Evolutionary conservation across 2,329 filamentous ascomycete species (phyloP).

Genomic region (Venturia aucupariae): DNA sequence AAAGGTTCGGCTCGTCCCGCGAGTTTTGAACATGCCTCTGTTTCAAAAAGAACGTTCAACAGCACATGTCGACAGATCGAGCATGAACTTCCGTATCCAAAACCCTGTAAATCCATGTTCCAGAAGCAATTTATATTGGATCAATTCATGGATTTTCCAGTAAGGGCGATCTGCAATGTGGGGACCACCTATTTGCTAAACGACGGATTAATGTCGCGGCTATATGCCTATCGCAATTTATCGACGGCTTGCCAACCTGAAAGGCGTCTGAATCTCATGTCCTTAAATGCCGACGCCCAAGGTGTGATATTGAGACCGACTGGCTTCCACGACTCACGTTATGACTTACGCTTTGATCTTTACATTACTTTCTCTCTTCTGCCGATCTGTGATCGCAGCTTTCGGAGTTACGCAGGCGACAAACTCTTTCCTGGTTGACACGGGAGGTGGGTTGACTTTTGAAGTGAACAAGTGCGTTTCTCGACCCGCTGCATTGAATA

Average conservation of each 20-base stretch:
- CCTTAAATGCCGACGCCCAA: not conserved
- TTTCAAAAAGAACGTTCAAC: not conserved
- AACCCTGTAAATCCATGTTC: not conserved
- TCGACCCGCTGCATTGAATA: not conserved
- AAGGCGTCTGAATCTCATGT: not conserved
- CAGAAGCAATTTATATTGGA: conserved; percentile 16
- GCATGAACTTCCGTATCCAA: not conserved
- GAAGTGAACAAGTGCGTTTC: conserved; percentile 5
- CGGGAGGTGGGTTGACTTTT: not conserved
- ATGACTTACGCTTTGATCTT: not conserved
- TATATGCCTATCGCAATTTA: not conserved
- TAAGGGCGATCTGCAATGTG: not conserved
- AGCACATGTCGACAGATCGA: not conserved
- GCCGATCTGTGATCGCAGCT: not conserved
- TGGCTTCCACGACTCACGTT: not conserved
- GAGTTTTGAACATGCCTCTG: not conserved
- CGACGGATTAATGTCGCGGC: conserved; percentile 3
- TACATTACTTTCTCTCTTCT: not conserved
- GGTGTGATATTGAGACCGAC: not conserved
- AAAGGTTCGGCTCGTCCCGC: conserved; percentile 16
- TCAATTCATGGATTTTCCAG: not conserved
- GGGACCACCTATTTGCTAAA: not conserved
- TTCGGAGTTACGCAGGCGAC: conserved; percentile 8
- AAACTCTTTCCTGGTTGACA: conserved; percentile 10
- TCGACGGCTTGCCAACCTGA: not conserved